These are phyloP conservation scores for Postia placenta DNA, from an alignment of 768 basidiomycete species.

Conservation along the genomic window DNA sequence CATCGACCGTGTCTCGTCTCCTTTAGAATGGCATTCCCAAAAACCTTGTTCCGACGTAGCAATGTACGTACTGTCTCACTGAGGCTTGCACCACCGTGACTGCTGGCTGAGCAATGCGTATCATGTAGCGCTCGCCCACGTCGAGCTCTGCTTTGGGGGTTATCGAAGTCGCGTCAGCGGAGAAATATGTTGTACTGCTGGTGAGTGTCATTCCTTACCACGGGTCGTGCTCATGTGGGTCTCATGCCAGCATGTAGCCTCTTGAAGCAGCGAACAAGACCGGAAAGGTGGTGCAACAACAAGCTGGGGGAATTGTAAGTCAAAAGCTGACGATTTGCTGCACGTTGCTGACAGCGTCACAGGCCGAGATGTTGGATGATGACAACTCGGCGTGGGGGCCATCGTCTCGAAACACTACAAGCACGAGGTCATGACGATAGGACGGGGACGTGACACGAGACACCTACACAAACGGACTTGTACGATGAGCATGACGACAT, in stretches of 20 bases:
- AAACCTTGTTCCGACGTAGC: not conserved
- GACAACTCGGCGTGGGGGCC: slow-evolving; percentile 16
- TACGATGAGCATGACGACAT: too few relatives aligned
- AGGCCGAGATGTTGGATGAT: slow-evolving; percentile 19
- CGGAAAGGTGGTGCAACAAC: not conserved
- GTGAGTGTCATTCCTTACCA: not conserved
- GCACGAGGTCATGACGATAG: too few relatives aligned
- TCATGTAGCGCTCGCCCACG: not conserved
- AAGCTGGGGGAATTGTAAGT: not conserved
- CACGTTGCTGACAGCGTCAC: not conserved
- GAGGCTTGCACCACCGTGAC: not conserved
- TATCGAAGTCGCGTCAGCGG: not conserved
- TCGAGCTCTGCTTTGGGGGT: not conserved
- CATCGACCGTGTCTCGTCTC: too few relatives aligned
- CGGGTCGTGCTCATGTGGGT: too few relatives aligned
- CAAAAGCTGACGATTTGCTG: too few relatives aligned
- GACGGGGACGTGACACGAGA: too few relatives aligned
- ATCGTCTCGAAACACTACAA: too few relatives aligned
- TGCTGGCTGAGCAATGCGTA: not conserved
- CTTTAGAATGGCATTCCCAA: not conserved
- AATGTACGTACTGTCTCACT: not conserved
- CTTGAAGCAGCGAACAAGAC: too few relatives aligned
- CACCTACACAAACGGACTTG: too few relatives aligned
- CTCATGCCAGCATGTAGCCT: not conserved
- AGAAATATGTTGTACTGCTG: not conserved